These are phyloP conservation scores for Candida frijolesensis DNA, from an alignment of 1,139 yeast genomes.

Conservation along the genomic window DNA sequence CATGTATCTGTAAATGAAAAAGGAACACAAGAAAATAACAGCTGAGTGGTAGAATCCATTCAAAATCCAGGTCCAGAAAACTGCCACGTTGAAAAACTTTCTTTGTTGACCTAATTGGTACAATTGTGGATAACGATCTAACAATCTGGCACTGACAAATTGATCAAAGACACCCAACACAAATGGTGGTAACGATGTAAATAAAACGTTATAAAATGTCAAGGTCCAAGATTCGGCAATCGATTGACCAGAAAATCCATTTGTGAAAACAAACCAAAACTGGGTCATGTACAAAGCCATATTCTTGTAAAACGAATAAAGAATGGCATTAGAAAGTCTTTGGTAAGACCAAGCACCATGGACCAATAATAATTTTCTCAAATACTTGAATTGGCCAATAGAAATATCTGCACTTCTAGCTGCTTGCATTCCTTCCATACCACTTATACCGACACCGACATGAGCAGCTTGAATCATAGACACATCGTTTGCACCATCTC, in stretches of 20 bases:
- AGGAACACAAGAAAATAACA: conserved; percentile 73
- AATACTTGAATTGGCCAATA: conserved; percentile 90
- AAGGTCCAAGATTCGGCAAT: conserved; percentile 98
- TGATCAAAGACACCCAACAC: conserved; percentile 97
- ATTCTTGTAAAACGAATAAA: conserved; percentile 94
- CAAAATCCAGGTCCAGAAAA: conserved; percentile 96
- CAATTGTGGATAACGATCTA: conserved; percentile 90
- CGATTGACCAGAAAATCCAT: conserved; percentile 94
- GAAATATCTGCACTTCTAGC: conserved; percentile 98
- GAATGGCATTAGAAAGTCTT: conserved; percentile 85
- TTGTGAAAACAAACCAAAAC: conserved; percentile 94
- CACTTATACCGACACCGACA: conserved; percentile 97
- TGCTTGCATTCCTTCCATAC: conserved; percentile 99
- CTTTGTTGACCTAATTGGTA: conserved; percentile 90
- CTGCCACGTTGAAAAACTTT: conserved; percentile 83
- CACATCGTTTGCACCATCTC: conserved; percentile 98
- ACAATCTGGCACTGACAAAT: conserved; percentile 84
- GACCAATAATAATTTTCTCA: conserved; percentile 80
- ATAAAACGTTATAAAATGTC: conserved; percentile 93
- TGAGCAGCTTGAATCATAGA: conserved; percentile 99
- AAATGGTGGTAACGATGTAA: conserved; percentile 94
- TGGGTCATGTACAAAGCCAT: conserved; percentile 96
- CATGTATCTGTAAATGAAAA: conserved; percentile 69
- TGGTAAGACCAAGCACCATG: conserved; percentile 99
- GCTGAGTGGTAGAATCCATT: conserved; percentile 96